A percentile compares a stretch with the other conserved stretches of the same genome.
These are phyloP conservation scores for Symbiodinium natans DNA, from an alignment of 73 alveolate species.

Conservation along the genomic window DNA sequence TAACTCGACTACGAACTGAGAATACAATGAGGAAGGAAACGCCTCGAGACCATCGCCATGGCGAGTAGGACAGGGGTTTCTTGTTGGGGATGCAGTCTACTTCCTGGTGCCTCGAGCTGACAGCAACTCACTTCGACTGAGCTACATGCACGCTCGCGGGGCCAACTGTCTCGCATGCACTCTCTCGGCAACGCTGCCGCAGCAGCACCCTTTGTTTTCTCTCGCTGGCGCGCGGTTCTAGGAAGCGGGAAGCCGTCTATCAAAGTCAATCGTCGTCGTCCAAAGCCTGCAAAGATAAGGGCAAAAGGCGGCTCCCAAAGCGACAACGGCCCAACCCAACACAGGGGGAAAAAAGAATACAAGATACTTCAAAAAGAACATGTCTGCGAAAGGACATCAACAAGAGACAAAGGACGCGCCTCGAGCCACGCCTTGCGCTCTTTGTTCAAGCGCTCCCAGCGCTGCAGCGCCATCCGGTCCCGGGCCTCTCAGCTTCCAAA, in stretches of 20 bases:
- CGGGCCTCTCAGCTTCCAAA: conserved; percentile 19
- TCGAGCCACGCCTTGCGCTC: conserved; percentile 71
- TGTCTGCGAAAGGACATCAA: no score
- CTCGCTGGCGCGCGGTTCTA: no score
- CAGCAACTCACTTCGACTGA: no score
- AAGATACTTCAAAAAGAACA: no score
- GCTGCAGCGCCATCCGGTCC: conserved; percentile 78
- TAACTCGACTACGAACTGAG: no score
- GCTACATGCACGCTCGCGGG: background rate
- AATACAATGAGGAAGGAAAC: no score
- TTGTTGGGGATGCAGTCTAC: no score
- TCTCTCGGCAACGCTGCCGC: background rate
- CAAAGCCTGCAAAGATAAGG: conserved; percentile 79
- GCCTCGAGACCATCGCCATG: conserved; percentile 89
- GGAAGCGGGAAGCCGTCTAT: conserved; percentile 29
- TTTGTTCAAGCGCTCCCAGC: conserved; percentile 69
- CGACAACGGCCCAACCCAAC: no score
- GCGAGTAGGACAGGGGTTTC: background rate
- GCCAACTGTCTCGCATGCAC: background rate
- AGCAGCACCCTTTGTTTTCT: no score
- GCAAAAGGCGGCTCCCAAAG: no score
- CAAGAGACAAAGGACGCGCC: no score
- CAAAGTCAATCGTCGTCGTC: conserved; percentile 53
- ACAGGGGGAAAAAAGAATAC: no score
- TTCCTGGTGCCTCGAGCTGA: background rate